phyloP scores from a whole-genome alignment of 352 stramenopile species.

The Pythium myriotylum region DNA sequence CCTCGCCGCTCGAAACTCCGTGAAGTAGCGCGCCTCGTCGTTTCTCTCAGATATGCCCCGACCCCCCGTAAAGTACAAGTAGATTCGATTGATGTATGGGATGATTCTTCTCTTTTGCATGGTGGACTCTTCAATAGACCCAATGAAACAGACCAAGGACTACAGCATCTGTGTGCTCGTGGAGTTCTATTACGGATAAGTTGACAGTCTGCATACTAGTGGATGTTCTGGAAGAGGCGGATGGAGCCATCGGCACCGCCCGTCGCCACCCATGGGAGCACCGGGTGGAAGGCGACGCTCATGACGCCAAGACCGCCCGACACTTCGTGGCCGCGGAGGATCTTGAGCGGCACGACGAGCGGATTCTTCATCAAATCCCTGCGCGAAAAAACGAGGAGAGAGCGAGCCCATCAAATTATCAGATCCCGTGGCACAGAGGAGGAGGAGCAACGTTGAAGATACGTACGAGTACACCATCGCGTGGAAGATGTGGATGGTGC shows the following conservation, averaged over 20 bases:
- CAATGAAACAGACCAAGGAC: too few species aligned
- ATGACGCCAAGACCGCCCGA: conserved; percentile 95
- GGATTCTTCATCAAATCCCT: conserved; percentile 99
- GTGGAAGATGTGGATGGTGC: conserved; percentile 99
- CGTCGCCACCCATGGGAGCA: conserved; percentile 95
- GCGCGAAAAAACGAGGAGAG: conserved; percentile 13
- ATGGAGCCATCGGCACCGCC: conserved; percentile 94
- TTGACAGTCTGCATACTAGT: conserved; percentile 49
- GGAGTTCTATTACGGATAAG: conserved; percentile 29
- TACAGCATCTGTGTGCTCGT: conserved; percentile 1
- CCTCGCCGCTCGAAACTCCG: neutral
- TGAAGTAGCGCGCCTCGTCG: conserved; percentile 11
- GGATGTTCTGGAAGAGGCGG: conserved; percentile 97
- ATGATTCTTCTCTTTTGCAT: neutral
- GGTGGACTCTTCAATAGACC: neutral
- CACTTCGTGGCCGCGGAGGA: conserved; percentile 94
- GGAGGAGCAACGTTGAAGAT: conserved; percentile 3
- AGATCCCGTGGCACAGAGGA: conserved; percentile 8
- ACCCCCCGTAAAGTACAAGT: conserved; percentile 16
- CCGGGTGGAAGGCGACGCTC: conserved; percentile 96
- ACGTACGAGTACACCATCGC: conserved; percentile 98
- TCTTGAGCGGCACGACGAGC: conserved; percentile 99
- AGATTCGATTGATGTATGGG: conserved; percentile 10
- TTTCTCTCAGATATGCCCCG: conserved; percentile 1
- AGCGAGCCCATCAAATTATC: conserved; percentile 7